These are phyloP conservation scores for Ceratobasidium sp. DNA, from an alignment of 1,284 basidiomycete genomes.

Conservation along the genomic window DNA sequence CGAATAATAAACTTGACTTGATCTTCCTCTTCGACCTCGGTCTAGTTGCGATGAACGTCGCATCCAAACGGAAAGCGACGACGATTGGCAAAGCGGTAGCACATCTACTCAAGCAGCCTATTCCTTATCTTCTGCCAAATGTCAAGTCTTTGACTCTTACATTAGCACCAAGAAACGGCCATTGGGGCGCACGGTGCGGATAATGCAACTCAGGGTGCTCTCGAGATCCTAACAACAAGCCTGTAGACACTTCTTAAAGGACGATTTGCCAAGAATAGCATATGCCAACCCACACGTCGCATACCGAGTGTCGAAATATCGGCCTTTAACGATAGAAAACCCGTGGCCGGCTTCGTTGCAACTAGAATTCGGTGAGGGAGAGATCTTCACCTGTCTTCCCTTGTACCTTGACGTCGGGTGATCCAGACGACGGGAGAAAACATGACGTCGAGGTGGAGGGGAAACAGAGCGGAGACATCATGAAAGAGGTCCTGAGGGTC, in stretches of 20 bases:
- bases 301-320: slow-evolving; percentile 48
- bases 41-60: slow-evolving; percentile 18
- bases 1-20: neutral
- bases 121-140: slow-evolving; percentile 63
- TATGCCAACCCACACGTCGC: slow-evolving; percentile 69
- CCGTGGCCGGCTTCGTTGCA: slow-evolving; percentile 35
- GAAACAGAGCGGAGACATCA: slow-evolving; percentile 16
- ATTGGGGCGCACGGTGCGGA: slow-evolving; percentile 74
- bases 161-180: slow-evolving; percentile 72
- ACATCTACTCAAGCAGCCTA: slow-evolving; percentile 66
- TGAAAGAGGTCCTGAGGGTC: slow-evolving; percentile 31
- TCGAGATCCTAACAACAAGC: neutral
- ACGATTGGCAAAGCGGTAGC: slow-evolving; percentile 45
- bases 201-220: neutral
- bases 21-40: neutral
- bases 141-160: slow-evolving; percentile 68
- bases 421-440: slow-evolving; percentile 21
- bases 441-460: slow-evolving; percentile 24
- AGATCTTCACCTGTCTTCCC: neutral
- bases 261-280: slow-evolving; percentile 77
- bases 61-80: slow-evolving; percentile 16
- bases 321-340: slow-evolving; percentile 14
- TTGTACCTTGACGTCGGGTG: too few relatives aligned
- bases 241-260: slow-evolving; percentile 77
- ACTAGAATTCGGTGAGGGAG: slow-evolving; percentile 34